Conservation (phyloP, 139 green algal species). For the Pleodorina starrii region DNA sequence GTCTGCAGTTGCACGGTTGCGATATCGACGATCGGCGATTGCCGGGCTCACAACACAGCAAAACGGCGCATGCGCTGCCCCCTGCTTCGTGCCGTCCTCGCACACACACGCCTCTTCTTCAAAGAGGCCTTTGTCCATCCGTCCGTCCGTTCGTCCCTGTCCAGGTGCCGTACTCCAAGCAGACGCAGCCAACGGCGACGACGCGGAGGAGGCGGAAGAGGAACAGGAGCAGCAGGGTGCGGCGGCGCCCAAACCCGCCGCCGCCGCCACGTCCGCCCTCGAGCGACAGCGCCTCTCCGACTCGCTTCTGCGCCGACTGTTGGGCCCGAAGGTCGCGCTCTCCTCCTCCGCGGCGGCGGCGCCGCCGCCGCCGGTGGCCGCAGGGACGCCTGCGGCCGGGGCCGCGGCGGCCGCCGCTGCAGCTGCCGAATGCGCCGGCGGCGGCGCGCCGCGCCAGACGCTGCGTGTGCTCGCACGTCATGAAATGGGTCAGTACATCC, state of each 20-base stretch:
- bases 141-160: too few species aligned
- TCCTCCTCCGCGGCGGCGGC: too few species aligned
- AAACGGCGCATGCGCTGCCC: too few species aligned
- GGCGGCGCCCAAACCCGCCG: too few species aligned
- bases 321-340: background rate
- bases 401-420: too few species aligned
- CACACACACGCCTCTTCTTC: too few species aligned
- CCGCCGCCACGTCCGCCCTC: background rate
- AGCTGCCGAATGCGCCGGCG: background rate
- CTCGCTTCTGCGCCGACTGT: background rate
- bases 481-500: conserved; percentile 47
- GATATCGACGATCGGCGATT: too few species aligned
- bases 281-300: conserved; percentile 6
- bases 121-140: too few species aligned
- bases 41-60: too few species aligned
- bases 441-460: background rate
- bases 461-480: conserved; percentile 38
- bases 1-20: too few species aligned
- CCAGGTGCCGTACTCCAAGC: background rate
- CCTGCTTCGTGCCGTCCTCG: too few species aligned
- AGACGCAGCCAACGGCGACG: background rate
- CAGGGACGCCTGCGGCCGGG: background rate
- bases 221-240: too few species aligned
- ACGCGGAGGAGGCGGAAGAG: background rate
- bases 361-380: background rate